Percentiles rank a stretch among this genome's conserved stretches.
Evolutionary conservation across 176 grass and related monocot species (phyloP).

Genomic region (Avena atlantica): DNA sequence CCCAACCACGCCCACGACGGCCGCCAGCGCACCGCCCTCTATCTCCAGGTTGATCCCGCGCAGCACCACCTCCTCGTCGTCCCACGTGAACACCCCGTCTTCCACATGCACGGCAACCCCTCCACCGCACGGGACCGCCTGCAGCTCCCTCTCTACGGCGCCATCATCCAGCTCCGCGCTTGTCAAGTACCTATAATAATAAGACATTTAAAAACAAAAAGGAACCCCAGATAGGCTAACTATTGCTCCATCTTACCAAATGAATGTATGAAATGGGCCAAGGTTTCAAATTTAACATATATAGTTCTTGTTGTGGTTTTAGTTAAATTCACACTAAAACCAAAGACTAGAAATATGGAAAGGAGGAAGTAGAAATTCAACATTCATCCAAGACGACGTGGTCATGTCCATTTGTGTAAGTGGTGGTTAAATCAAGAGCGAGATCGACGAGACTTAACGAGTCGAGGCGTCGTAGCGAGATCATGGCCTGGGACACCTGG

Average conservation of each 20-base stretch:
- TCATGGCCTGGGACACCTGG: constrained; percentile 81
- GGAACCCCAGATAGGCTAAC: neutral
- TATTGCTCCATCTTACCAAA: neutral
- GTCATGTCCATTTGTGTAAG: neutral
- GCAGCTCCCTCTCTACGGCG: constrained; percentile 53
- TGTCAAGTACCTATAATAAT: constrained; percentile 63
- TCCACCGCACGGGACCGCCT: neutral
- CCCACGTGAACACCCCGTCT: constrained; percentile 75
- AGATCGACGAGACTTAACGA: neutral
- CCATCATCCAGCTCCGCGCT: constrained; percentile 64
- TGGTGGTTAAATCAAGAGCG: neutral
- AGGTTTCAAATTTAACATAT: no score
- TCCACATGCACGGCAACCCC: constrained; percentile 54
- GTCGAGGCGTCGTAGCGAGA: constrained; percentile 71
- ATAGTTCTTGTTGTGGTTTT: no score
- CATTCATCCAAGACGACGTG: no score
- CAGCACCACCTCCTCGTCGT: constrained; percentile 60
- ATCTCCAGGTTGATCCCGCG: constrained; percentile 69
- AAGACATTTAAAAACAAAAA: neutral
- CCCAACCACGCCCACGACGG: constrained; percentile 79
- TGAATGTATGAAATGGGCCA: neutral
- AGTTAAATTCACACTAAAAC: no score
- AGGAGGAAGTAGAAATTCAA: no score
- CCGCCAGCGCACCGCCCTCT: constrained; percentile 55
- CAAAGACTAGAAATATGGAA: no score